Percentiles rank a stretch among this genome's conserved stretches.
phyloP scores from a whole-genome alignment of 352 stramenopile species.

The Pythium vanterpoolii region DNA sequence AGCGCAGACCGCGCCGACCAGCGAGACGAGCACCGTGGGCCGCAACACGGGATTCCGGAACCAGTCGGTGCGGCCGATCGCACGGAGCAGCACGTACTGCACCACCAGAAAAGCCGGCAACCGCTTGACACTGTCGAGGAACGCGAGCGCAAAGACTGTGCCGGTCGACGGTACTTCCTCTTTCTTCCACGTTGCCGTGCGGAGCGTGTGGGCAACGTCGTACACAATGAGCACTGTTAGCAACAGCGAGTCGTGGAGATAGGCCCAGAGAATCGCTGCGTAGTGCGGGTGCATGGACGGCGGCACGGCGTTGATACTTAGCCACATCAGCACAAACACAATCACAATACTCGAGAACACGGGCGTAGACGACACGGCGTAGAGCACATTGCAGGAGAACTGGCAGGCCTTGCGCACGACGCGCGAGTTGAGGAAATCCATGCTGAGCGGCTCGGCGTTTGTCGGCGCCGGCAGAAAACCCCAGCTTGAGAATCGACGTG shows the following conservation, averaged over 20 bases:
- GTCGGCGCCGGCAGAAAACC: conserved; percentile 42
- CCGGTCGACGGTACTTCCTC: conserved; percentile 56
- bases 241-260: conserved; percentile 57
- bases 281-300: conserved; percentile 70
- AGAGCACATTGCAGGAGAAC: conserved; percentile 70
- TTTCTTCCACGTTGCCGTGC: conserved; percentile 63
- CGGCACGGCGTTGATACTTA: conserved; percentile 51
- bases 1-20: conserved; percentile 33
- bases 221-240: conserved; percentile 66
- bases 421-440: conserved; percentile 72
- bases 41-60: conserved; percentile 78
- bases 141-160: conserved; percentile 45
- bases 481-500: conserved; percentile 58
- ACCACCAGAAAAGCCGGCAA: conserved; percentile 45
- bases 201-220: conserved; percentile 59
- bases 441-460: conserved; percentile 47
- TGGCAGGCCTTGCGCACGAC: conserved; percentile 70
- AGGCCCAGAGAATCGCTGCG: conserved; percentile 58
- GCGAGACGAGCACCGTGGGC: conserved; percentile 57
- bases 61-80: conserved; percentile 58
- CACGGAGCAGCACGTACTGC: conserved; percentile 57
- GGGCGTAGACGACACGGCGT: conserved; percentile 62
- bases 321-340: conserved; percentile 43
- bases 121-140: conserved; percentile 47
- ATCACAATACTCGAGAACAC: conserved; percentile 59